phyloP scores from a whole-genome alignment of 2,329 filamentous ascomycete genomes.

The Chrysoporthe puriensis region DNA sequence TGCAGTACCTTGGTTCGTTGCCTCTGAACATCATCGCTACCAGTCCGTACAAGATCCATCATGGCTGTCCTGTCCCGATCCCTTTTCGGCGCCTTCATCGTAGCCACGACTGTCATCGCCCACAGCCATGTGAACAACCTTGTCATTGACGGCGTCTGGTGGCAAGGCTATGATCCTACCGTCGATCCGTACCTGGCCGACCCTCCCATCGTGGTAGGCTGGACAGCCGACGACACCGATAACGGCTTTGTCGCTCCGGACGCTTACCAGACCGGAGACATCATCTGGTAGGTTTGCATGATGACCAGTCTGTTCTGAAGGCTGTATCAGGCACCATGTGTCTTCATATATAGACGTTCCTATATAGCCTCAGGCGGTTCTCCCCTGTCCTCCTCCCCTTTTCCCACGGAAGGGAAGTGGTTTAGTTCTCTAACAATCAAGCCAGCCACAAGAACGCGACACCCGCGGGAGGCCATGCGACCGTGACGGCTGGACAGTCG shows the following conservation, averaged over 20 bases:
- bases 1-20: not conserved
- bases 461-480: conserved; percentile 36
- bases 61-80: conserved; percentile 6
- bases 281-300: conserved; percentile 35
- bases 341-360: not conserved
- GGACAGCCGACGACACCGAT: conserved; percentile 30
- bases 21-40: not conserved
- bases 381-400: not conserved
- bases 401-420: not conserved
- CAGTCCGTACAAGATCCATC: not conserved
- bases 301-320: not conserved
- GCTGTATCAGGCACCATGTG: not conserved
- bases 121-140: conserved; percentile 28
- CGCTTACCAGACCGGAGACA: conserved; percentile 39
- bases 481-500: conserved; percentile 37
- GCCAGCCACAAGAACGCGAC: conserved; percentile 38
- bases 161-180: conserved; percentile 23
- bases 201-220: conserved; percentile 24
- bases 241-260: conserved; percentile 46
- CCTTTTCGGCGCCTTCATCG: conserved; percentile 9
- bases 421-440: not conserved
- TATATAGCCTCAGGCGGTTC: too few relatives aligned
- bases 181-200: conserved; percentile 13
- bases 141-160: conserved; percentile 27
- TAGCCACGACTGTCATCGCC: conserved; percentile 12